Base-by-base conservation (phyloP, 176 grass and related monocot species). In the Rhynchospora breviuscula region DNA sequence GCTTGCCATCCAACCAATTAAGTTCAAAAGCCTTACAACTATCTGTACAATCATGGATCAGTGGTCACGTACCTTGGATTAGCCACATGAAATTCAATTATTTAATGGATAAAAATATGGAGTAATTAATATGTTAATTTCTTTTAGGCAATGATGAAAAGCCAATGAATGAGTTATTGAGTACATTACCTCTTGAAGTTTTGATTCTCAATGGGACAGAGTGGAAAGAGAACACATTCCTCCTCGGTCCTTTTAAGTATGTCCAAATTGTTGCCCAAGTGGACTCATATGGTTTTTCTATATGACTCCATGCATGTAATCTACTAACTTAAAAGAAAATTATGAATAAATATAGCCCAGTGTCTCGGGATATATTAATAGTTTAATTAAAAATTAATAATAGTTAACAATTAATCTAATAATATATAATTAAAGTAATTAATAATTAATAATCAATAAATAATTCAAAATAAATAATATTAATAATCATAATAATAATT, bases 221-320 rank as follows among this genome's bases (percentile, higher is more conserved):
- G 22, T 53, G 73, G 73, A 56, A 77, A 77, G 73, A 11, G 23
- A 51, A 56, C 73, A 56, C 56, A 77, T 53, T 76, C 48, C 48
- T 54, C 71, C 56, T 53, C 4, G 12, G 12, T 56, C 48, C 51
- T 18, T 18, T 78, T 18, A 71, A 71, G 45, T 70, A 53, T 77
- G 47, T 6, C 51, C 9, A 77, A 77, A 67, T 17, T 12, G 40
- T 19, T 77, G 23, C 11, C 7, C 73, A 17, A 35, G 25, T 57
- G 25, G 14, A 57, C 23, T 11, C 7, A 5, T 52, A 8, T 57
- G 51, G 7, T 57, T 10, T 78, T 11, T 22, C 25, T 11, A 14
- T 53, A 10, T 56, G 10, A 18, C 14, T 48, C 0, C 11, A 21
- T 57, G 2, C 22, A 26, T 56, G 31, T 7, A 70, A 70, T 70